Evolutionary conservation across 1,139 yeast genomes (phyloP).

Genomic region (Pneumocystis murina): DNA sequence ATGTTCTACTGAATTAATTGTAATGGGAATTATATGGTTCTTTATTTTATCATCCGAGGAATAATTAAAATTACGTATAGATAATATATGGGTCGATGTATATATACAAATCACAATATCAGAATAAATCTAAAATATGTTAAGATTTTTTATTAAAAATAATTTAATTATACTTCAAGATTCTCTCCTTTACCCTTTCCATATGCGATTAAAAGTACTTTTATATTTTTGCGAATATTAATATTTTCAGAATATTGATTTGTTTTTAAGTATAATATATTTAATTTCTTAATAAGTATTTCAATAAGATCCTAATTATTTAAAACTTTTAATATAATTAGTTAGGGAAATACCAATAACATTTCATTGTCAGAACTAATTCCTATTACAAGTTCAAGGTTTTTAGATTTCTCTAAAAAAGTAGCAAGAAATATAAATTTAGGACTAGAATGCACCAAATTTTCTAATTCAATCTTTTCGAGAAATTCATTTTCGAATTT

Average conservation of each 20-base stretch:
- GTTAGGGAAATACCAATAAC: neutral
- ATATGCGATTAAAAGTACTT: neutral
- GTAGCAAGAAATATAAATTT: neutral
- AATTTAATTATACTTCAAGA: neutral
- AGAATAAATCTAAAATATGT: neutral
- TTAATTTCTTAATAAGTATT: neutral
- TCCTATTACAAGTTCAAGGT: neutral
- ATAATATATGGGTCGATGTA: neutral
- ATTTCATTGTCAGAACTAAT: neutral
- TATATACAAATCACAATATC: neutral
- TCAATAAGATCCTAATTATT: neutral
- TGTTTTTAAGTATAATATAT: neutral
- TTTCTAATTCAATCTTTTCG: neutral
- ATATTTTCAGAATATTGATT: neutral
- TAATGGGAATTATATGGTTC: neutral
- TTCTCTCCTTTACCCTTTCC: neutral
- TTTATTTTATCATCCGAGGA: neutral
- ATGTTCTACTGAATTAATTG: constrained; percentile 2
- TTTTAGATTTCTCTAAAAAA: neutral
- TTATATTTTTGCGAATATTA: neutral
- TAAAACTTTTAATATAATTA: neutral
- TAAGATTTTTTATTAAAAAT: neutral
- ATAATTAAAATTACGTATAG: neutral
- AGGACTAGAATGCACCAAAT: neutral
- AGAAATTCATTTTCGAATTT: neutral